phyloP scores from a whole-genome alignment of 345 rosid species.

The Camelina hispida region DNA sequence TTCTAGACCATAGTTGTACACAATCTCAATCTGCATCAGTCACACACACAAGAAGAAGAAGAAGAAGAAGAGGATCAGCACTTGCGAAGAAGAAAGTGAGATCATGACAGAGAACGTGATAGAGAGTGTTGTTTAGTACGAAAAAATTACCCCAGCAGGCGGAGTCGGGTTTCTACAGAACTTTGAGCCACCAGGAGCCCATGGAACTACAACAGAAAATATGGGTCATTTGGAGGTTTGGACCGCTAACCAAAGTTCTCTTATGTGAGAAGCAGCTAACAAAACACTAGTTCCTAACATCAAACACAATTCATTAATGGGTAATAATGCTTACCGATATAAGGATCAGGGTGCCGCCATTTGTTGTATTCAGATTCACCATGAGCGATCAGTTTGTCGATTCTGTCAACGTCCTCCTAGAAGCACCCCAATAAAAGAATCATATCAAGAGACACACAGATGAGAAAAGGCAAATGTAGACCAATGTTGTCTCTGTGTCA shows the following conservation, averaged over 20 bases:
- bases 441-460: neutral
- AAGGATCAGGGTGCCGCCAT: constrained; percentile 98
- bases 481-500: neutral
- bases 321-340: constrained; percentile 60
- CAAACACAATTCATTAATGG: neutral
- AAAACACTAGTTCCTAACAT: neutral
- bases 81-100: constrained; percentile 13
- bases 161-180: constrained; percentile 95
- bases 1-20: constrained; percentile 86
- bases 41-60: too few species aligned
- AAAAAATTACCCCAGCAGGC: constrained; percentile 77
- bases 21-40: constrained; percentile 83
- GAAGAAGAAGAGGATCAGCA: constrained; percentile 19
- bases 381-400: constrained; percentile 75
- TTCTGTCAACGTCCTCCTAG: constrained; percentile 83
- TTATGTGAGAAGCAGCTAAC: neutral
- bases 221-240: constrained; percentile 10
- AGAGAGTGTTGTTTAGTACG: neutral
- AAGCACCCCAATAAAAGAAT: constrained; percentile 6
- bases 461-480: neutral
- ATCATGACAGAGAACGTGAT: neutral
- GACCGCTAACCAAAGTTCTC: neutral
- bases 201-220: constrained; percentile 70
- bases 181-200: constrained; percentile 99
- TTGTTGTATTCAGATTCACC: constrained; percentile 81